Conservation (phyloP, 352 stramenopile species). For the Sclerospora graminicola region DNA sequence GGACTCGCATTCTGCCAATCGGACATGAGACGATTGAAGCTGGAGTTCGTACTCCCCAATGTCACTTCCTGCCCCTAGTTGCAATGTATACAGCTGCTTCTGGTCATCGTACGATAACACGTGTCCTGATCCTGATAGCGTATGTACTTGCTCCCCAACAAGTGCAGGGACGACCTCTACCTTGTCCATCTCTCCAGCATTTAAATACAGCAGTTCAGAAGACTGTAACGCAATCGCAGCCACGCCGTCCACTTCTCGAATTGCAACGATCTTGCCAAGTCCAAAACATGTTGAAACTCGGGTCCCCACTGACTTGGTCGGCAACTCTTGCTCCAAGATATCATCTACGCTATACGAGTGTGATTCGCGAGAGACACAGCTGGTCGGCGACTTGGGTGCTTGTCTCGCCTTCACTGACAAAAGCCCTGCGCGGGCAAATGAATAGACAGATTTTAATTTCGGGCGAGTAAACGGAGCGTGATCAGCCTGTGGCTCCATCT, state of each 20-base stretch:
- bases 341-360: constrained; percentile 31
- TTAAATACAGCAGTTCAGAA: constrained; percentile 17
- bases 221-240: constrained; percentile 41
- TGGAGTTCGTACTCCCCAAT: constrained; percentile 30
- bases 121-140: constrained; percentile 38
- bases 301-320: constrained; percentile 24
- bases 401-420: constrained; percentile 29
- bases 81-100: constrained; percentile 45
- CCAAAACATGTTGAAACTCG: constrained; percentile 55
- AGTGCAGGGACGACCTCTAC: constrained; percentile 47
- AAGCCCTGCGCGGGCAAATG: constrained; percentile 42
- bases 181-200: constrained; percentile 27
- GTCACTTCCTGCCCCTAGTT: constrained; percentile 19
- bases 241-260: constrained; percentile 40
- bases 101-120: constrained; percentile 40
- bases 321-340: constrained; percentile 33
- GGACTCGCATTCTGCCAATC: constrained; percentile 10
- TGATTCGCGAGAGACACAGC: constrained; percentile 7
- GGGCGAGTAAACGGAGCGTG: constrained; percentile 12
- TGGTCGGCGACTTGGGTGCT: not conserved
- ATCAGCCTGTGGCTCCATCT: constrained; percentile 16
- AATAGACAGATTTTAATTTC: constrained; percentile 34
- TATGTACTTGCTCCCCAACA: constrained; percentile 42
- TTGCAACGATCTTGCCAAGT: constrained; percentile 43
- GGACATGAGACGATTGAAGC: constrained; percentile 31